Base-by-base conservation (phyloP, 208 protist species). In the Acanthamoeba lenticulata region DNA sequence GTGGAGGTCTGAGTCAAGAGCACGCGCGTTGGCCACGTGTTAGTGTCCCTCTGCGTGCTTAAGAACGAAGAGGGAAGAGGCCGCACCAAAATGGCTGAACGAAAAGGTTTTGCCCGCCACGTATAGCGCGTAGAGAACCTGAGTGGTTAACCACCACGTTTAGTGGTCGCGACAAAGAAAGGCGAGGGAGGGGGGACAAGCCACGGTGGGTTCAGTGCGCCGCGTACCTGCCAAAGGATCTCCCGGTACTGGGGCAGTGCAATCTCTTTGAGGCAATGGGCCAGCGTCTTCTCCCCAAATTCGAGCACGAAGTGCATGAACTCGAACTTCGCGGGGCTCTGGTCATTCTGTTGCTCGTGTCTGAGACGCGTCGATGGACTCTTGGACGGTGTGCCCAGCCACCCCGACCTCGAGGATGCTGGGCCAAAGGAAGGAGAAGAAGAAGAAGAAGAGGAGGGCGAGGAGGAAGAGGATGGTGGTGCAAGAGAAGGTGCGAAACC, bases 261-360 rank as follows among this genome's bases (percentile, higher is more conserved):
- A n/a, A 72, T n/a, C 29, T 72, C 62, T 17, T 21, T 29, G 34
- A 40, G 62, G 62, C 62, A 72, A n/a, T 72, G 17, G 15, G 62
- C 62, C 62, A 72, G 62, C 62, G 62, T 72, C 27, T 38, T 29
- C 34, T 72, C 62, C 24, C 62, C 62, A 72, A 32, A 72, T n/a
- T 72, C 62, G 29, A 72, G 27, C 62, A 72, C 62, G 62, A 72
- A 72, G 62, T 72, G 62, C 62, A 72, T 72, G 62, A 72, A 72
- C 62, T 72, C 62, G 62, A 34, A 72, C 34, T 72, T 72, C 24
- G 62, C 27, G 62, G 62, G 62, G n/a, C 62, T 72, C n/a, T 72
- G 21, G 62, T 72, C 60, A 69, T 69, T 38, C 34, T 72, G 27
- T n/a, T 11, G 62, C 29, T 17, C 62, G 3, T 72, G 11, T n/a